Evolutionary conservation across 2,329 filamentous ascomycete genomes (phyloP), one percentile per base, ranked within the genome.

Genomic region (Fusarium hostae): DNA sequence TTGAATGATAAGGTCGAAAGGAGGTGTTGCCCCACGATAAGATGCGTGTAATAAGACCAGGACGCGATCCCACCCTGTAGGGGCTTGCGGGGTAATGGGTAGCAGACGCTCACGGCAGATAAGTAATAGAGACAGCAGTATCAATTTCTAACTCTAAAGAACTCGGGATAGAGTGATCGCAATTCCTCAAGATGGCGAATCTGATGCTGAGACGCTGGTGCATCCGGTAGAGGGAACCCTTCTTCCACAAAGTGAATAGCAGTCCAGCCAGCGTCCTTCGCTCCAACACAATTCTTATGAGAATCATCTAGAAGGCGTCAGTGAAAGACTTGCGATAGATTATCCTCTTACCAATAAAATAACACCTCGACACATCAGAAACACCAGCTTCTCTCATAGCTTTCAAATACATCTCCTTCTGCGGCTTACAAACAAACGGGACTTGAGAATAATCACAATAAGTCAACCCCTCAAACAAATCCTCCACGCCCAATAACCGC

Each of bases 401-500:
- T 81, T 96, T 97, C 37, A 87, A 87, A 79, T 90, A 99, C 92
- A 97, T 96, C 39, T 90, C 89, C 52, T 86, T 85, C 58, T 92
- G 88, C 2, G 96, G 96, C 81, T 99, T 99, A 84, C 96, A 98
- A 39, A 97, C 82, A 64, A 99, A 86, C 3, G 89, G 91, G 34
- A 89, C 83, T 15, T 87, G 82, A 8, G 84, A 87, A 81, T 99
- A 99, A 81, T 99, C 94, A 78, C 97, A 99, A 79, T 90, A 99
- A 0, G 96, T 99, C 71, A 98, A 89, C 7, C 96, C 96, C 69
- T 98, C 95, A 78, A 99, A 99, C 22, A 95, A 82, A 78, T 97
- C 94, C 3, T 97, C 94, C 16, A 99, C 85, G 1, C 88, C 91
- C 5, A 99, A 85, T 13, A 99, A 82, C 62, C 87, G 89, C 9